Base-by-base conservation (phyloP, 441 rosid genomes). In the Jatropha multifida region DNA sequence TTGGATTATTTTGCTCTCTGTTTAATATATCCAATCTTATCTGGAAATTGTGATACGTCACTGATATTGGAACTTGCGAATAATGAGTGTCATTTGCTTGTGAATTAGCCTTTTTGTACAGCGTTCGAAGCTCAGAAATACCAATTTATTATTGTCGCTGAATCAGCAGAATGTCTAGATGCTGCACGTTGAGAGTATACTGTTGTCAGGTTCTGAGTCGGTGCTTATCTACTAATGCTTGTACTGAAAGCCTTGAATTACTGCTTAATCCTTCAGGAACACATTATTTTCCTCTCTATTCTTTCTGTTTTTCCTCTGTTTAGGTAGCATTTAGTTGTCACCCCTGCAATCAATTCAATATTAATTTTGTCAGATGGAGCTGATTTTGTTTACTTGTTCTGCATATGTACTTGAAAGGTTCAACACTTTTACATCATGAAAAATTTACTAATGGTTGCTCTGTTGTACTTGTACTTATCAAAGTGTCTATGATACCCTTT, bases 11-110 rank as follows among this genome's bases (percentile, higher is more conserved):
- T 67, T 38, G 61, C 27, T 38, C 9, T 46, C 60, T 2, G n/a
- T 40, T 15, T 59, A 41, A 63, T 37, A 13, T 63, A 49, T 75
- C 40, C n/a, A 64, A 71, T 56, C 58, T 38, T 67, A 58, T 72
- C 76, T 72, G n/a, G 0, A n/a, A 72, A 32, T 18, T 17, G 15
- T 23, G 65, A 58, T 37, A 56, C 78, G 78, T 73, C 80, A 78
- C 18, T 55, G 66, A 61, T 75, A 69, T 80, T 65, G 79, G 80
- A 74, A 80, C 80, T 76, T 79, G 83, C 46, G 56, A 72, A 73
- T 37, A 10, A 49, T 12, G 68, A 42, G 42, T 46, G 59, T 49
- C 67, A 38, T 72, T 71, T 64, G 55, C 44, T 52, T 60, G 55
- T 56, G 37, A 72, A 70, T 69, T 75, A 60, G 80, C 46, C 70